A percentile compares a stretch with the other conserved stretches of the same genome.
Conservation (phyloP, 352 stramenopile species). For the Phytophthora foliorum region DNA sequence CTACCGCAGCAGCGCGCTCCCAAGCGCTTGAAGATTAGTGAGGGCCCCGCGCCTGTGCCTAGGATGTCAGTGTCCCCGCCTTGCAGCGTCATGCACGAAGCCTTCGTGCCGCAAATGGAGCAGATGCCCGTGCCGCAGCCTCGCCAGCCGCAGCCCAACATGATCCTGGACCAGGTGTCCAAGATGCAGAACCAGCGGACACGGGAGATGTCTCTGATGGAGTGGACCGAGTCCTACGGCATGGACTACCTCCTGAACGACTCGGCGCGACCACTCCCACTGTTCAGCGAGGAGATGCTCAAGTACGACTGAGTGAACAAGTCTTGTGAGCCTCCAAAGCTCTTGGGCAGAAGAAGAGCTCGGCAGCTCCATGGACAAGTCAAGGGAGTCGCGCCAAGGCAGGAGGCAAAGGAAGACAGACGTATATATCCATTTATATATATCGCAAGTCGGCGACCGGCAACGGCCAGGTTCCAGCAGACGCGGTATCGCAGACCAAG, state of each 20-base stretch:
- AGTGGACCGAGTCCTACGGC: constrained; percentile 83
- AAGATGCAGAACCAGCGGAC: constrained; percentile 61
- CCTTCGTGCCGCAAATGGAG: constrained; percentile 32
- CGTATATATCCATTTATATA: constrained; percentile 44
- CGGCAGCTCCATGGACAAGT: background rate
- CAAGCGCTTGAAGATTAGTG: constrained; percentile 61
- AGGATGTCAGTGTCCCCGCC: constrained; percentile 28
- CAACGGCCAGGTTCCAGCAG: constrained; percentile 19
- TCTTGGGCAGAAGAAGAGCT: constrained; percentile 3
- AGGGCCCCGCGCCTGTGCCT: constrained; percentile 5
- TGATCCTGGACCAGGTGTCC: constrained; percentile 48
- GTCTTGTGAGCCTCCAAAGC: constrained; percentile 1
- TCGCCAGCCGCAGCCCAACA: constrained; percentile 29
- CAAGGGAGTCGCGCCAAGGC: constrained; percentile 2
- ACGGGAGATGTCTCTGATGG: constrained; percentile 74
- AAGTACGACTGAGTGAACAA: constrained; percentile 59
- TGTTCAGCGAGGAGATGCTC: constrained; percentile 70
- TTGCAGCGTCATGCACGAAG: constrained; percentile 28
- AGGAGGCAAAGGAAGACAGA: constrained; percentile 20
- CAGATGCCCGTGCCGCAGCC: constrained; percentile 32
- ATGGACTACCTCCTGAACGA: constrained; percentile 88
- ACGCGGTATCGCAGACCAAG: constrained; percentile 9
- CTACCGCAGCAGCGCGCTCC: constrained; percentile 27
- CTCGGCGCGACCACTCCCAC: constrained; percentile 50
- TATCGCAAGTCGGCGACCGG: constrained; percentile 21